A percentile compares a stretch with the other conserved stretches of the same genome.
These are phyloP conservation scores for Zalaria sp. DNA, from an alignment of 2,329 filamentous ascomycete genomes.

Conservation along the genomic window DNA sequence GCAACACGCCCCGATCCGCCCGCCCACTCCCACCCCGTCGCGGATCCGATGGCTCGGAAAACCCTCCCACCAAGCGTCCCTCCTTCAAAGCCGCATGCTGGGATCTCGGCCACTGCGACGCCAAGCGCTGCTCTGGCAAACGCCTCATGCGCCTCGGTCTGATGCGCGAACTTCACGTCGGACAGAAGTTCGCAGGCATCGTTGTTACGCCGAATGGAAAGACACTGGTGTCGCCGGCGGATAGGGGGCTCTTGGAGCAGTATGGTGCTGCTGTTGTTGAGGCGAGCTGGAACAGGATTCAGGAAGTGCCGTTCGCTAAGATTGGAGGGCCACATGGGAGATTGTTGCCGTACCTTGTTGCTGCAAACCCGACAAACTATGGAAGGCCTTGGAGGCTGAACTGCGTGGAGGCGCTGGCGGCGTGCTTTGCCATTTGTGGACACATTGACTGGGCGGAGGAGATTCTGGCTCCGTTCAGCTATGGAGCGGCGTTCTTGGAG, in stretches of 20 bases:
- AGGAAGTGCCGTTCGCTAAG: slow-evolving; percentile 78
- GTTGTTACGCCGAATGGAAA: slow-evolving; percentile 95
- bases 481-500: slow-evolving; percentile 75
- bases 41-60: slow-evolving; percentile 17
- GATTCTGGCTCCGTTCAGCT: slow-evolving; percentile 71
- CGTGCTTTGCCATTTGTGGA: slow-evolving; percentile 86
- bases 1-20: slow-evolving; percentile 7
- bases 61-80: slow-evolving; percentile 21
- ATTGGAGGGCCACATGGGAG: slow-evolving; percentile 92
- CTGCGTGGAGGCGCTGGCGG: slow-evolving; percentile 87
- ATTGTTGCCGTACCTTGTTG: slow-evolving; percentile 83
- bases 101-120: slow-evolving; percentile 96
- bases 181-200: slow-evolving; percentile 82
- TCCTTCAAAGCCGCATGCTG: slow-evolving; percentile 91
- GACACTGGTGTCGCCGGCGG: slow-evolving; percentile 66
- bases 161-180: slow-evolving; percentile 85
- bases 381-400: slow-evolving; percentile 90
- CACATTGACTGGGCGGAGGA: slow-evolving; percentile 81
- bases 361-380: slow-evolving; percentile 95
- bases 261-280: slow-evolving; percentile 92
- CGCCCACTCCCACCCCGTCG: slow-evolving; percentile 7
- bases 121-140: slow-evolving; percentile 92
- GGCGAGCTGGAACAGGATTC: slow-evolving; percentile 87
- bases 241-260: slow-evolving; percentile 67
- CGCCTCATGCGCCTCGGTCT: slow-evolving; percentile 80